Percentiles rank a stretch among this genome's conserved stretches.
Conservation (phyloP, 1,139 yeast genomes). For the Wickerhamomyces sp. region DNA sequence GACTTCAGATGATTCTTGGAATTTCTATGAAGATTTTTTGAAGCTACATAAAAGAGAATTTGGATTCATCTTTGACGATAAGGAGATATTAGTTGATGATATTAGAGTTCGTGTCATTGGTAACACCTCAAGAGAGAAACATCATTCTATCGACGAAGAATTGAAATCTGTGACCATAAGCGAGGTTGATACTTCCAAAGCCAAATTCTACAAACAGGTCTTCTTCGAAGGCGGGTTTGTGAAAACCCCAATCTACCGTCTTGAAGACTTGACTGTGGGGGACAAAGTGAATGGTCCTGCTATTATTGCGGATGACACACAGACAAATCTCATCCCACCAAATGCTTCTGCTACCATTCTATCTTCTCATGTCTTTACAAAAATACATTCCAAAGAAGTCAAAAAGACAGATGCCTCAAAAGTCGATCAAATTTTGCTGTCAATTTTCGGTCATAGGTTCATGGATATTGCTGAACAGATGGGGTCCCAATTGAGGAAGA, state of each 20-base stretch:
- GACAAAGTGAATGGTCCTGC: conserved; percentile 67
- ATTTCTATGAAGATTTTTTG: conserved; percentile 36
- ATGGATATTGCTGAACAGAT: conserved; percentile 89
- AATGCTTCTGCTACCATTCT: conserved; percentile 58
- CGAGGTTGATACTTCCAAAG: conserved; percentile 21
- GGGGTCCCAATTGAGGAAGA: conserved; percentile 78
- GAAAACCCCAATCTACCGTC: conserved; percentile 45
- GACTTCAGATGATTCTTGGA: conserved; percentile 25
- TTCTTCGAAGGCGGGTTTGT: conserved; percentile 47
- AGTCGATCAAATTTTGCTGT: conserved; percentile 67
- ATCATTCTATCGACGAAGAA: conserved; percentile 34
- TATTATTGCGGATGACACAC: conserved; percentile 78
- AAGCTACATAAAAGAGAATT: conserved; percentile 58
- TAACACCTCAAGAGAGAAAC: conserved; percentile 30
- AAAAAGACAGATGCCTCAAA: conserved; percentile 27
- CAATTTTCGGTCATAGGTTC: conserved; percentile 78
- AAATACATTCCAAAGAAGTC: conserved; percentile 27
- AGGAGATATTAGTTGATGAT: conserved; percentile 73
- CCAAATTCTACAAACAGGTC: conserved; percentile 30
- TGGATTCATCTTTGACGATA: conserved; percentile 56
- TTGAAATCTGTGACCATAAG: conserved; percentile 15
- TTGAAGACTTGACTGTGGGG: conserved; percentile 51
- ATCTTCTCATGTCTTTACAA: conserved; percentile 52
- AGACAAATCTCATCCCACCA: conserved; percentile 79
- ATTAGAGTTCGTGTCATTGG: conserved; percentile 70